phyloP scores from a whole-genome alignment of 2,329 filamentous ascomycete genomes.

The Paecilomyces niveus region DNA sequence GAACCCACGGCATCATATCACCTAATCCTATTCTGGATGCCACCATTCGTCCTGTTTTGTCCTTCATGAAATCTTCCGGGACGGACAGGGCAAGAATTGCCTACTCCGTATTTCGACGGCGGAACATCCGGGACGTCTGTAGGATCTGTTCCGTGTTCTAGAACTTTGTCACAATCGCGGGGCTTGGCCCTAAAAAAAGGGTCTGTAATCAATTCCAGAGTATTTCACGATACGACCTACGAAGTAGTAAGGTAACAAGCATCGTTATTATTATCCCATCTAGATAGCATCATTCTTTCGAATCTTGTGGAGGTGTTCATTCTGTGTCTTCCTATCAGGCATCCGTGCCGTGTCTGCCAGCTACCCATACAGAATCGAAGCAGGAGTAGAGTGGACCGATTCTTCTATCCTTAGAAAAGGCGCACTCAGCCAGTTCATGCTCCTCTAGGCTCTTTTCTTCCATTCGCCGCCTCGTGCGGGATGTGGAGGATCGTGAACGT shows the following conservation, averaged over 20 bases:
- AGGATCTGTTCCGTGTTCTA: neutral
- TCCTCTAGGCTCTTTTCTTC: too few relatives aligned
- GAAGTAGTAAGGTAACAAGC: neutral
- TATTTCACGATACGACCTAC: neutral
- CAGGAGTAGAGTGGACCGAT: too few relatives aligned
- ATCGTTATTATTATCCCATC: neutral
- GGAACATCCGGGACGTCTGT: neutral
- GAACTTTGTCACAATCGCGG: neutral
- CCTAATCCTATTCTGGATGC: neutral
- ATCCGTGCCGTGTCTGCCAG: neutral
- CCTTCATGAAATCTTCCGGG: neutral
- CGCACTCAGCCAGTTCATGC: too few relatives aligned
- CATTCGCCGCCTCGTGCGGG: too few relatives aligned
- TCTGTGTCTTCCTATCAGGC: neutral
- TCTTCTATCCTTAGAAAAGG: too few relatives aligned
- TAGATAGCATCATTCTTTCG: neutral
- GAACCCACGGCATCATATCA: neutral
- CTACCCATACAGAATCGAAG: too few relatives aligned
- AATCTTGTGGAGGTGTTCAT: neutral
- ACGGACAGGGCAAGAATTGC: neutral
- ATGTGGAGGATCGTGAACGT: too few relatives aligned
- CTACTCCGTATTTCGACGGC: neutral
- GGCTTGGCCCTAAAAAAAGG: neutral
- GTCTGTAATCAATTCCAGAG: neutral
- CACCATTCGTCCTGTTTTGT: neutral